Percentiles rank a stretch among this genome's conserved stretches.
phyloP scores from a whole-genome alignment of 1,284 basidiomycete genomes.

The Ganoderma multipileum region DNA sequence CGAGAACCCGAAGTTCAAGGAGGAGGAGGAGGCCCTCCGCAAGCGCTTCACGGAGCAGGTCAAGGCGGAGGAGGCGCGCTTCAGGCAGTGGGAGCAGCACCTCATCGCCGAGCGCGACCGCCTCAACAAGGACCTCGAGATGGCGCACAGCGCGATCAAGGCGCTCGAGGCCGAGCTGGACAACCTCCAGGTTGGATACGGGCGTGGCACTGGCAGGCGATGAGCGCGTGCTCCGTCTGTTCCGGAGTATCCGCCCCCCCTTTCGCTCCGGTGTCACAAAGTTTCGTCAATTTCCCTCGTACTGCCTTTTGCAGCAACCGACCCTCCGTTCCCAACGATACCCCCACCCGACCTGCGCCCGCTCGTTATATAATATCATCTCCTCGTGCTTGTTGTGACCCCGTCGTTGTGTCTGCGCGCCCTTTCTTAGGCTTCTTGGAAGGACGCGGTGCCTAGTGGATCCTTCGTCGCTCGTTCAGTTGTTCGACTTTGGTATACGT shows the following conservation, averaged over 20 bases:
- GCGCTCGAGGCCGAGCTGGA: slow-evolving; percentile 89
- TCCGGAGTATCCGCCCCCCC: not conserved
- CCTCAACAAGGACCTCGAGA: slow-evolving; percentile 96
- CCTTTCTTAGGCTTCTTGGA: not conserved
- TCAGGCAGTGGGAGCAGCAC: slow-evolving; percentile 99
- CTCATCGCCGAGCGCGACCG: slow-evolving; percentile 96
- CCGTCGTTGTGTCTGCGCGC: not conserved
- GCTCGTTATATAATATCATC: slow-evolving; percentile 26
- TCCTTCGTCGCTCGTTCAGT: slow-evolving; percentile 3
- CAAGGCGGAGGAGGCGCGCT: slow-evolving; percentile 97
- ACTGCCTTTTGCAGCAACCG: not conserved
- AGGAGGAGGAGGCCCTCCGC: slow-evolving; percentile 95
- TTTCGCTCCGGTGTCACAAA: slow-evolving; percentile 13
- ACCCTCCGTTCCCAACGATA: slow-evolving; percentile 24
- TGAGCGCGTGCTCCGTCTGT: slow-evolving; percentile 35
- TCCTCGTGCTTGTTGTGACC: slow-evolving; percentile 24
- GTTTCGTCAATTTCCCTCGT: not conserved
- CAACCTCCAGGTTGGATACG: slow-evolving; percentile 87
- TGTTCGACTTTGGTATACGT: slow-evolving; percentile 1
- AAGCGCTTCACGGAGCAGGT: slow-evolving; percentile 99
- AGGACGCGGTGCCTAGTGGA: not conserved
- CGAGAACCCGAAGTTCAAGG: slow-evolving; percentile 99
- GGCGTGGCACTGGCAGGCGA: slow-evolving; percentile 76
- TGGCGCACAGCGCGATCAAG: slow-evolving; percentile 93
- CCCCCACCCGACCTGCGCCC: slow-evolving; percentile 28